A percentile compares a stretch with the other conserved stretches of the same genome.
These are phyloP conservation scores for Elaeis guineensis DNA, from an alignment of 176 grass and related monocot species.

Conservation along the genomic window DNA sequence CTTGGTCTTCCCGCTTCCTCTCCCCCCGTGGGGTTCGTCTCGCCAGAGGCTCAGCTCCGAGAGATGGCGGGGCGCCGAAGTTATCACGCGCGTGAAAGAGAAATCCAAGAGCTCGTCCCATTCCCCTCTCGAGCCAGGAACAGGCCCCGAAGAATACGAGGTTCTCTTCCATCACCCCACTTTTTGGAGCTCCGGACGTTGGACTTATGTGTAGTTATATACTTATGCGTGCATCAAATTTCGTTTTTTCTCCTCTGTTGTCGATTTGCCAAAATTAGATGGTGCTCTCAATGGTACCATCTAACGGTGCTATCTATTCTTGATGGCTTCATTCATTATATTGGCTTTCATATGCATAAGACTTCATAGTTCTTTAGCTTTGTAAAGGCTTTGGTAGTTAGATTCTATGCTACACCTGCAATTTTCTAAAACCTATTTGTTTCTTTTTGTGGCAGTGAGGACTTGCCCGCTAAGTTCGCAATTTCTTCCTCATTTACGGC, in stretches of 20 bases:
- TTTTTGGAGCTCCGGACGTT: background rate
- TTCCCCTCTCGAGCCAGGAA: conserved; percentile 9
- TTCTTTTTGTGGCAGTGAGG: no score
- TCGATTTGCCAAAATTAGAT: no score
- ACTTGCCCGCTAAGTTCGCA: no score
- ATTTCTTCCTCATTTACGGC: no score
- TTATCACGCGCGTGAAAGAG: conserved; percentile 28
- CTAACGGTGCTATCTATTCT: no score
- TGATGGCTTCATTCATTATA: no score
- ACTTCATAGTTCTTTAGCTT: no score
- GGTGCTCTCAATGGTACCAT: no score
- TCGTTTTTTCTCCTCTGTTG: background rate
- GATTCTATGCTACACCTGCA: no score
- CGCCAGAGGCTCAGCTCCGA: conserved; percentile 4
- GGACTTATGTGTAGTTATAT: background rate
- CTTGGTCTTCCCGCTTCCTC: background rate
- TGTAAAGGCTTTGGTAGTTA: no score
- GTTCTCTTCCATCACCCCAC: background rate
- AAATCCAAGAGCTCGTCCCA: conserved; percentile 27
- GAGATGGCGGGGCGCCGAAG: conserved; percentile 19
- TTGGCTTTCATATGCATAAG: no score
- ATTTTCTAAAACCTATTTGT: no score
- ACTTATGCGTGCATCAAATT: background rate
- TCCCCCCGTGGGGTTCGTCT: background rate
- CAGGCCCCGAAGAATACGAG: conserved; percentile 12